These are phyloP conservation scores for Pueraria montana DNA, from an alignment of 306 rosid genomes.

Conservation along the genomic window DNA sequence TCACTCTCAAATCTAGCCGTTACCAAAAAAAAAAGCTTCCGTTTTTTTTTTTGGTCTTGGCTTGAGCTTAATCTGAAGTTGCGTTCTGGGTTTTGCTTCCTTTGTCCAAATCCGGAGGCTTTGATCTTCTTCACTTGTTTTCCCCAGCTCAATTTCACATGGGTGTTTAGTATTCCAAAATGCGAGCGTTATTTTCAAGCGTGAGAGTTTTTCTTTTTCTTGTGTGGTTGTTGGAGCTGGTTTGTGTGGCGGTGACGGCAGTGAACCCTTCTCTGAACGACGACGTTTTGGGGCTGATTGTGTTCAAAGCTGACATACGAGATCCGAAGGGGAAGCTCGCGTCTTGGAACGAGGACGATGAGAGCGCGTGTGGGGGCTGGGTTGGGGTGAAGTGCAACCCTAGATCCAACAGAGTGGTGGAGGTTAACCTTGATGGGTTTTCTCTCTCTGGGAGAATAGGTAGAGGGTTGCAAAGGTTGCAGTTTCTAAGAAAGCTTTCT, in stretches of 20 bases:
- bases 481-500: slow-evolving; percentile 76
- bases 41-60: slow-evolving; percentile 7
- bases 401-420: slow-evolving; percentile 88
- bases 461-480: slow-evolving; percentile 79
- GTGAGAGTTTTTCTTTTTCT: slow-evolving; percentile 52
- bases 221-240: slow-evolving; percentile 47
- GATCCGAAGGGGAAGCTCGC: slow-evolving; percentile 81
- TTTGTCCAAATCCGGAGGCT: slow-evolving; percentile 18
- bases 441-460: slow-evolving; percentile 87
- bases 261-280: slow-evolving; percentile 91
- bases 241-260: slow-evolving; percentile 56
- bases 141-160: slow-evolving; percentile 51
- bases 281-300: slow-evolving; percentile 94
- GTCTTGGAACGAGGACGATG: slow-evolving; percentile 94
- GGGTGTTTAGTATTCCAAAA: slow-evolving; percentile 59
- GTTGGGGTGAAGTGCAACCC: slow-evolving; percentile 86
- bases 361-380: slow-evolving; percentile 79
- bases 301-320: slow-evolving; percentile 88
- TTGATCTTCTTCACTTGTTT: slow-evolving; percentile 19
- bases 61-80: slow-evolving; percentile 38
- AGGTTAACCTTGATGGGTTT: slow-evolving; percentile 84
- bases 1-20: slow-evolving; percentile 61
- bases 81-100: neutral
- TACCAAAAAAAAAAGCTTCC: neutral
- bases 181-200: slow-evolving; percentile 50